phyloP scores from a whole-genome alignment of 2,329 filamentous ascomycete species.

The Diaporthe humulicola region DNA sequence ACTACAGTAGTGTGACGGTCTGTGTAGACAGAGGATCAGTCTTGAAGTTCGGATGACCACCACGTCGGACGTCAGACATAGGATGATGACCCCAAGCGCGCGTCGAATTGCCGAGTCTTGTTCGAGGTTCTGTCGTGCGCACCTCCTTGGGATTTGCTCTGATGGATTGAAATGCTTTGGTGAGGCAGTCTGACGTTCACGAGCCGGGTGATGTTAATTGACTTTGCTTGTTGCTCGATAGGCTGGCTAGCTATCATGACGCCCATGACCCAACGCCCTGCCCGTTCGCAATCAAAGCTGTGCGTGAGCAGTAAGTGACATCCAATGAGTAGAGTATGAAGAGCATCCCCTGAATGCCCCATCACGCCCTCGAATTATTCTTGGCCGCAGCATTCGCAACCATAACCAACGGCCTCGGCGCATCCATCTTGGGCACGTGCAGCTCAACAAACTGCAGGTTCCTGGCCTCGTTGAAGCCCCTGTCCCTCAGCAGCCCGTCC shows the following conservation, averaged over 20 bases:
- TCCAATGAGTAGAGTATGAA: neutral
- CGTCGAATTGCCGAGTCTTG: neutral
- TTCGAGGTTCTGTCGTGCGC: neutral
- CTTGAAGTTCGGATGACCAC: slow-evolving; percentile 5
- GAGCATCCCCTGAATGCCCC: neutral
- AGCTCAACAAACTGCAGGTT: slow-evolving; percentile 82
- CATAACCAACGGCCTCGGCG: slow-evolving; percentile 76
- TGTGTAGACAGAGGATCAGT: neutral
- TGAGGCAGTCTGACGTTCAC: neutral
- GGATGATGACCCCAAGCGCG: neutral
- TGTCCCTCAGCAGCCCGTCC: slow-evolving; percentile 73
- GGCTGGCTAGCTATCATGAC: neutral
- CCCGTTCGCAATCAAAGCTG: neutral
- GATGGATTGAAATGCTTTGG: neutral
- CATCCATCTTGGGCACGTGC: slow-evolving; percentile 84
- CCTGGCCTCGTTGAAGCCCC: slow-evolving; percentile 70
- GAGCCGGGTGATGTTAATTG: too few relatives aligned
- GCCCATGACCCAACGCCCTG: too few relatives aligned
- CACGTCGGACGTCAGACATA: neutral
- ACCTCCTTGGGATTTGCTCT: neutral
- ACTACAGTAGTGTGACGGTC: slow-evolving; percentile 8
- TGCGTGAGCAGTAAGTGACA: too few relatives aligned
- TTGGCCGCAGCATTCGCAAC: slow-evolving; percentile 79
- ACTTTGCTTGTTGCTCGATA: neutral
- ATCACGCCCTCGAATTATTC: slow-evolving; percentile 68